These are phyloP conservation scores for Datura wrightii DNA, from an alignment of 257 asterid species.

Conservation along the genomic window DNA sequence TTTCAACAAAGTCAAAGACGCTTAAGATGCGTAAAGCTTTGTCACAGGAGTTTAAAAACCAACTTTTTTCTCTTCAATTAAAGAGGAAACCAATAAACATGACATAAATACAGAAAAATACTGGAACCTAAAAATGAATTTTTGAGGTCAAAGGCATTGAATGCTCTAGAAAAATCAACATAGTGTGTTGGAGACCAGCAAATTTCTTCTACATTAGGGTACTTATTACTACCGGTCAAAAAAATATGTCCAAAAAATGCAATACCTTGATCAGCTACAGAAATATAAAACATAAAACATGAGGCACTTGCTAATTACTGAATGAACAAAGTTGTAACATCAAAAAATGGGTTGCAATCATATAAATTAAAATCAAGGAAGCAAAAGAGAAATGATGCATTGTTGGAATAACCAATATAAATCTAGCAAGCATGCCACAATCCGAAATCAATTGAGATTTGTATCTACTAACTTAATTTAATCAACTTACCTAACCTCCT, in stretches of 20 bases:
- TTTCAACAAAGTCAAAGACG: neutral
- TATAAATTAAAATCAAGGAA: too few species aligned
- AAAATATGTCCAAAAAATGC: neutral
- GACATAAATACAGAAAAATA: neutral
- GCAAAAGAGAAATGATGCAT: too few species aligned
- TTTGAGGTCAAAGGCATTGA: neutral
- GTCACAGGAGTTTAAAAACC: neutral
- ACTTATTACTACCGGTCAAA: neutral
- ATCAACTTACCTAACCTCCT: neutral
- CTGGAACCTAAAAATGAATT: neutral
- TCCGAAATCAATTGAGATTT: neutral
- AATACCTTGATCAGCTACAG: neutral
- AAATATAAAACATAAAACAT: neutral
- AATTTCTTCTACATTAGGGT: neutral
- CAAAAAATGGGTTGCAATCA: neutral
- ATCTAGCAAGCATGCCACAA: neutral
- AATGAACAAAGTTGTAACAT: neutral
- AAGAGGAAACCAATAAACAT: neutral
- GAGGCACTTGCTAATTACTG: neutral
- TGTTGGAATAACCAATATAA: neutral
- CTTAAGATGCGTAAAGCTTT: too few species aligned
- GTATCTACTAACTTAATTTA: neutral
- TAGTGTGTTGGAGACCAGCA: neutral
- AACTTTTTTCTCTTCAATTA: neutral
- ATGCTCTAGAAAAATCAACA: neutral